Evolutionary conservation across 2,329 filamentous ascomycete genomes (phyloP).

Genomic region (Epichloe festucae): DNA sequence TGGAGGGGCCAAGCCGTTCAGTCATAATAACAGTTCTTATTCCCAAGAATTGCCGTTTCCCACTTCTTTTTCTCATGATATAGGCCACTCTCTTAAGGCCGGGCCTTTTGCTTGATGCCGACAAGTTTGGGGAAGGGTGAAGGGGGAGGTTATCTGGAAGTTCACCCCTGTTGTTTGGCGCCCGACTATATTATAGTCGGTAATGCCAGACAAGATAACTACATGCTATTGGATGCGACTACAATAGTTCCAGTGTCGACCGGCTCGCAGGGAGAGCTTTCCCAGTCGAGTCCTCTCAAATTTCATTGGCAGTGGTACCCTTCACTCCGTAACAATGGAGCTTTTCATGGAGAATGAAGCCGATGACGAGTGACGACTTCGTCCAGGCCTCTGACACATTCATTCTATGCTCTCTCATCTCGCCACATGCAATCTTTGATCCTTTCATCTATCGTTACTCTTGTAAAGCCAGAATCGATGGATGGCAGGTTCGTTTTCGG

Average conservation of each 20-base stretch:
- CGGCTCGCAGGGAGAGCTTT: neutral
- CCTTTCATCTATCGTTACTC: neutral
- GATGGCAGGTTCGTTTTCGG: neutral
- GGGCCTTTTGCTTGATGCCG: neutral
- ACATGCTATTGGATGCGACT: neutral
- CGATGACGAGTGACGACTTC: neutral
- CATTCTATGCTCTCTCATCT: neutral
- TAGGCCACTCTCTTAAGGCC: neutral
- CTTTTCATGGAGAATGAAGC: neutral
- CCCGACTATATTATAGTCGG: neutral
- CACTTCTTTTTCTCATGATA: neutral
- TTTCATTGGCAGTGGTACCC: too few relatives aligned
- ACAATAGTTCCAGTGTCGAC: neutral
- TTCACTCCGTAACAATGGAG: too few relatives aligned
- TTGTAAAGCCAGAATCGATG: neutral
- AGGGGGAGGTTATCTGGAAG: slow-evolving; percentile 1
- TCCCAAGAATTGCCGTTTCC: neutral
- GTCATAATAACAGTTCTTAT: neutral
- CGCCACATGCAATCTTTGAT: neutral
- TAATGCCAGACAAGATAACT: neutral
- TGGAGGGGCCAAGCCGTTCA: too few relatives aligned
- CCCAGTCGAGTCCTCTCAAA: neutral
- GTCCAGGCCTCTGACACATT: neutral
- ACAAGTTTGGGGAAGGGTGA: neutral
- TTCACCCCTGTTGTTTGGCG: neutral